Evolutionary conservation across 768 basidiomycete genomes (phyloP), one percentile per base, ranked within the genome.

Genomic region (Hebeloma cylindrosporum): DNA sequence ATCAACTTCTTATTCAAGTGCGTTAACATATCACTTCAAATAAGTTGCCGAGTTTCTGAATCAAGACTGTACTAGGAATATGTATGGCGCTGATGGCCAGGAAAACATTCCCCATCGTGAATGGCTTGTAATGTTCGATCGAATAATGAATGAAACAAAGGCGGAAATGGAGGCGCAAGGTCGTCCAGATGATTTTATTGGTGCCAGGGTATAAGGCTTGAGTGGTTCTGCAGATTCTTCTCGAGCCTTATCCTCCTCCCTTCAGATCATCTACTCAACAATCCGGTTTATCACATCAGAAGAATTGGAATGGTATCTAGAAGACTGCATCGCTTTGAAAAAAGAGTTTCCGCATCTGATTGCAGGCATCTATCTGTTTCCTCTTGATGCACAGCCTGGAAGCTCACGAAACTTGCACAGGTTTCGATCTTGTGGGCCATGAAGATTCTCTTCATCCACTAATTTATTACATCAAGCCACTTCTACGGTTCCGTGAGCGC

Each of bases 361-460:
- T 34, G 77, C 78, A 31, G 87, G 85, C 79, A 32, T 26, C 46
- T 59, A n/a, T 37, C 8, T 41, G 40, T n/a, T 20, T n/a, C n/a
- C n/a, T 18, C 10, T 34, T 23, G 4, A 20, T 31, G 30, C 43
- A 13, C 16, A 20, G 7, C 14, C 13, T 7, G 25, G 25, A n/a
- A 6, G 33, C 36, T 51, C 22, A 34, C 35, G 43, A 38, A 29
- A 34, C 13, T 45, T 3, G n/a, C n/a, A n/a, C 45, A 85, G 86
- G 85, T 2, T 91, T 89, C 53, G 88, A 90, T 65, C 73, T 90
- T 14, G 87, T 89, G n/a, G 87, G 87, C 3, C 72, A 83, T 35
- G 87, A 90, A 56, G 81, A 88, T 56, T 64, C 63, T 5, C 53
- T 78, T 17, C 71, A 67, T 29, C 83, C 85, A 13, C 69, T 88